Base-by-base conservation (phyloP, 129 eudicot genomes). In the Centrapalus pauciflorus region DNA sequence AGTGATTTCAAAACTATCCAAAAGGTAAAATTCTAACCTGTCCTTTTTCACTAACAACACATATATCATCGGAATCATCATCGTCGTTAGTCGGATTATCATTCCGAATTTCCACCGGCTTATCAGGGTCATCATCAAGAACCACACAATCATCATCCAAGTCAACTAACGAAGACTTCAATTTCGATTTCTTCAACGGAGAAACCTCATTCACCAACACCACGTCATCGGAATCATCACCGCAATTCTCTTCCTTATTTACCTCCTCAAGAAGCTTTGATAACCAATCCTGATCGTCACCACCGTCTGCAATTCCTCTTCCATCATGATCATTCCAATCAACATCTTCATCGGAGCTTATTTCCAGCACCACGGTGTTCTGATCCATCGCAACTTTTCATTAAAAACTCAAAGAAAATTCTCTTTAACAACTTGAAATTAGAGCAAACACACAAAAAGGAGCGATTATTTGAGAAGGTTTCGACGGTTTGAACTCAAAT, bases 101-200 rank as follows among this genome's bases (percentile, higher is more conserved):
- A 58, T 35, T 68, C 71, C 29, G 59, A 32, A 66, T 56, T 0
- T 49, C 66, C 58, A 68, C 69, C 4, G 73, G 69, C 55, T 80
- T 82, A 74, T 88, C 90, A 0, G 99, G 99, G 57, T 93, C 93
- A 2, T 81, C 73, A 45, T 93, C 96, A 82, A 93, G 80, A 62
- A 93, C 68, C 66, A 89, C 89, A 79, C 99, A 93, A 24, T 91
- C 98, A 71, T 88, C 98, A 64, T 88, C 95, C 58, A 35, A 65
- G 4, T 77, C 87, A 37, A 46, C 55, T 13, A 56, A 11, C 26
- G 16, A 43, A 35, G 61, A 23, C 64, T 79, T 70, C 23, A 61
- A 21, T 41, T 64, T 80, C 52, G 30, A 17, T 51, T 82, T 85
- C 66, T 64, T 73, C 21, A 30, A 13, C 27, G 64, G 43, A 30